These are phyloP conservation scores for Agarophyton chilense DNA, from an alignment of 23 red algal genomes.

Conservation along the genomic window DNA sequence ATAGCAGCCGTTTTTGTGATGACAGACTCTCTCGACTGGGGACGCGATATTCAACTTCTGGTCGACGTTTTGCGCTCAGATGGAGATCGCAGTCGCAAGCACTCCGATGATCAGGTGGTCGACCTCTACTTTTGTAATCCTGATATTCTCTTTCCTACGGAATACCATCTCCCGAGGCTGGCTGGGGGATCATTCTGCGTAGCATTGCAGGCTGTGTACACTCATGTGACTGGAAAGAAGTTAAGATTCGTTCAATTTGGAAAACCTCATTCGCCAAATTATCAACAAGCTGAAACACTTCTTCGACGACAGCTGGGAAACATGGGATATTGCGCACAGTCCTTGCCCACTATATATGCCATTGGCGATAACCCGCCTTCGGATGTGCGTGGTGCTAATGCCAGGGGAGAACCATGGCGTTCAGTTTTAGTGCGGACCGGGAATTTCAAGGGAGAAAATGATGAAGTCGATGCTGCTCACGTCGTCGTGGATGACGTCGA, in stretches of 20 bases:
- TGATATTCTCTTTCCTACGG: slow-evolving; percentile 71
- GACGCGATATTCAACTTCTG: slow-evolving; percentile 88
- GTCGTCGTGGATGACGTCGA: slow-evolving; percentile 64
- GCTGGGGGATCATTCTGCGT: slow-evolving; percentile 71
- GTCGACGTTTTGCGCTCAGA: slow-evolving; percentile 56
- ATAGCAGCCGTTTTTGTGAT: slow-evolving; percentile 66
- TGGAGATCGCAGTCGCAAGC: neutral
- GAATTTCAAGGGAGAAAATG: slow-evolving; percentile 74
- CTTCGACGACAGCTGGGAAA: slow-evolving; percentile 38
- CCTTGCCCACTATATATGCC: slow-evolving; percentile 8
- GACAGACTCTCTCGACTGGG: slow-evolving; percentile 79
- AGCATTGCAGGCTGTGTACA: slow-evolving; percentile 58
- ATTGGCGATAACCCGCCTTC: slow-evolving; percentile 86
- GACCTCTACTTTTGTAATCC: slow-evolving; percentile 73
- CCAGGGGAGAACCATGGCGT: slow-evolving; percentile 54
- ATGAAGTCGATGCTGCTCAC: slow-evolving; percentile 64
- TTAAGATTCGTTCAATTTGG: slow-evolving; percentile 62
- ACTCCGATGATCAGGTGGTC: slow-evolving; percentile 29
- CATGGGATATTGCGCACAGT: slow-evolving; percentile 30
- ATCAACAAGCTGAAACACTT: slow-evolving; percentile 40
- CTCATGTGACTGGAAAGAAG: slow-evolving; percentile 9
- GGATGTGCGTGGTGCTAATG: slow-evolving; percentile 80
- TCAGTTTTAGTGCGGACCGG: slow-evolving; percentile 77
- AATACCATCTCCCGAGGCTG: slow-evolving; percentile 65
- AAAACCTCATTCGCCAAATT: slow-evolving; percentile 71